Evolutionary conservation across 306 rosid genomes (phyloP).

Genomic region (Quercus dentata): DNA sequence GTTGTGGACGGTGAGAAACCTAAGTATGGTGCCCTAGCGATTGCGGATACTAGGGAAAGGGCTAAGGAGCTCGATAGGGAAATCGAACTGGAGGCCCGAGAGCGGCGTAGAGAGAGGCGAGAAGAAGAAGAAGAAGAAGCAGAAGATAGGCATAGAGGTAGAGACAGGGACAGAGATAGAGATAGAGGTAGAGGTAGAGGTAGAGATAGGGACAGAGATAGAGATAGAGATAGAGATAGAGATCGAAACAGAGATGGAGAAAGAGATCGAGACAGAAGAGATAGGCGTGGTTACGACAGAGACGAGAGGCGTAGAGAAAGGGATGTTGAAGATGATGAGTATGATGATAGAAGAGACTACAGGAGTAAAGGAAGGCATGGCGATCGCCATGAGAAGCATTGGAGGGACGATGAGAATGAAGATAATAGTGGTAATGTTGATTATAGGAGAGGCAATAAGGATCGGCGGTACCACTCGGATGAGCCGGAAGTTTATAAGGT

Average conservation of each 20-base stretch:
- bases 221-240: not conserved
- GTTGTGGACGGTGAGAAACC: conserved; percentile 38
- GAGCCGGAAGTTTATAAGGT: conserved; percentile 71
- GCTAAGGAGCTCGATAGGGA: conserved; percentile 62
- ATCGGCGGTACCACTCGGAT: conserved; percentile 26
- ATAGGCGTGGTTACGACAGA: conserved; percentile 18
- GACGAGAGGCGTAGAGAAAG: conserved; percentile 28
- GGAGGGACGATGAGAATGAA: conserved; percentile 34
- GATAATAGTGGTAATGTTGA: conserved; percentile 33
- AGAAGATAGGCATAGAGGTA: conserved; percentile 3
- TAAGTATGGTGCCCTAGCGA: conserved; percentile 58
- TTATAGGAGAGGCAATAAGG: conserved; percentile 27
- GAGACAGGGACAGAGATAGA: conserved; percentile 19
- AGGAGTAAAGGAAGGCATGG: conserved; percentile 34
- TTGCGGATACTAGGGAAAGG: conserved; percentile 53
- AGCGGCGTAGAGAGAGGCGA: conserved; percentile 18
- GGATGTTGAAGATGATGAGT: conserved; percentile 19
- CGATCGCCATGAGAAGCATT: conserved; percentile 24
- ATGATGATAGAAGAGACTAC: conserved; percentile 18
- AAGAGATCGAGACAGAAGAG: conserved; percentile 17
- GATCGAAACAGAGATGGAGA: conserved; percentile 1
- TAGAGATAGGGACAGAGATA: too few relatives aligned
- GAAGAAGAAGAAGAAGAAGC: conserved; percentile 27
- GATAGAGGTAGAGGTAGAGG: conserved; percentile 17
- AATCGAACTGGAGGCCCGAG: conserved; percentile 50